phyloP scores from a whole-genome alignment of 164 flowering plant genomes.

The Vitis amurensis region DNA sequence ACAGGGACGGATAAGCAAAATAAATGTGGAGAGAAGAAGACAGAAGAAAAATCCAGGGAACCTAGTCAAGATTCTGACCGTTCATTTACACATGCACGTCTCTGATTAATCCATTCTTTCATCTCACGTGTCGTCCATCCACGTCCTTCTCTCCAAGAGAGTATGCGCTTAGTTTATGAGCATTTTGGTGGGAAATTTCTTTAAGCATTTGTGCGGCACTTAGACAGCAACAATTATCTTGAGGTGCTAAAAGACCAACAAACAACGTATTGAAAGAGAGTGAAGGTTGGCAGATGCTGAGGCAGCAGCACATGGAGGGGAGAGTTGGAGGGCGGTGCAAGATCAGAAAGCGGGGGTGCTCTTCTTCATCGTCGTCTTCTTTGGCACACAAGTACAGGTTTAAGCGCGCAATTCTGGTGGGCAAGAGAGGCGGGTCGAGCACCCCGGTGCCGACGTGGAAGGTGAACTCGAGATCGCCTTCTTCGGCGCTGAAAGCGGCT shows the following conservation, averaged over 20 bases:
- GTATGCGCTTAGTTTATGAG: too few relatives aligned
- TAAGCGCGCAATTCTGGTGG: constrained; percentile 47
- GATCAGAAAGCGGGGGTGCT: constrained; percentile 54
- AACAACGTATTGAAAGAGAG: neutral
- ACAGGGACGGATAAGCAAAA: too few relatives aligned
- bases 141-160: constrained; percentile 6
- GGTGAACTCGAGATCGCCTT: constrained; percentile 24
- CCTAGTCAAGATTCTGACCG: constrained; percentile 25
- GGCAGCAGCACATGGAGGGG: constrained; percentile 18
- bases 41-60: constrained; percentile 16
- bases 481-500: constrained; percentile 5
- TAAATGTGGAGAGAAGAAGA: neutral
- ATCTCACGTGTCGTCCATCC: constrained; percentile 19
- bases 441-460: constrained; percentile 45
- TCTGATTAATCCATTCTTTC: constrained; percentile 10
- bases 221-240: neutral
- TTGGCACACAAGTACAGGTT: constrained; percentile 35
- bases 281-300: constrained; percentile 14
- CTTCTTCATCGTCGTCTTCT: constrained; percentile 61
- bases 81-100: constrained; percentile 27
- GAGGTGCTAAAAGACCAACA: too few relatives aligned
- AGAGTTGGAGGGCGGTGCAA: constrained; percentile 24
- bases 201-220: neutral
- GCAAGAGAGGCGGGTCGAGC: constrained; percentile 42
- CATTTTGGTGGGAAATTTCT: too few relatives aligned